Percentiles rank a stretch among this genome's conserved stretches.
These are phyloP conservation scores for Amphirosellinia nigrospora DNA, from an alignment of 495 filamentous ascomycete species.

Conservation along the genomic window DNA sequence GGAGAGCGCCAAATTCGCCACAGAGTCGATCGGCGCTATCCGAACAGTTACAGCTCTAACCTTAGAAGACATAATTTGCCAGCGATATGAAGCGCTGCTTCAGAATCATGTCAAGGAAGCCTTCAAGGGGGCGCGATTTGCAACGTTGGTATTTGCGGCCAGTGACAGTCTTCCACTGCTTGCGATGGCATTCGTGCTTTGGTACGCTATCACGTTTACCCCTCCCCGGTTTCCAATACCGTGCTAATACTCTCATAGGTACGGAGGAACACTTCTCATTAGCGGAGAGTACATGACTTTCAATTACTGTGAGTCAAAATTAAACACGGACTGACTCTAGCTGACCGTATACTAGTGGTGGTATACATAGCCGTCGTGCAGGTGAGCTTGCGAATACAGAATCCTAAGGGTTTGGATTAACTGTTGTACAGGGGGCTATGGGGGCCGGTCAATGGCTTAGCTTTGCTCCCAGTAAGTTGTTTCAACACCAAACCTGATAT, in stretches of 20 bases:
- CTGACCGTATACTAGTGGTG: slow-evolving; percentile 43
- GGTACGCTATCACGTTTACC: slow-evolving; percentile 50
- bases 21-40: slow-evolving; percentile 62
- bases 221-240: too few species aligned
- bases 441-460: slow-evolving; percentile 55
- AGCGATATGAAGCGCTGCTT: slow-evolving; percentile 57
- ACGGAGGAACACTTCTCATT: slow-evolving; percentile 51
- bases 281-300: slow-evolving; percentile 51
- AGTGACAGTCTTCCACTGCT: slow-evolving; percentile 59
- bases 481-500: neutral
- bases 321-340: neutral
- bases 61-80: slow-evolving; percentile 57
- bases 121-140: slow-evolving; percentile 56
- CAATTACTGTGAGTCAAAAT: slow-evolving; percentile 47
- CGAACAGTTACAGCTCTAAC: slow-evolving; percentile 63
- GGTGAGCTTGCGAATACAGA: slow-evolving; percentile 34
- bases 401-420: slow-evolving; percentile 18
- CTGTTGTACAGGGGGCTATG: slow-evolving; percentile 42
- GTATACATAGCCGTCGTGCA: slow-evolving; percentile 56
- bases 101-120: slow-evolving; percentile 57
- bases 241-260: slow-evolving; percentile 33
- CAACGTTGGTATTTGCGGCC: slow-evolving; percentile 57
- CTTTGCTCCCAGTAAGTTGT: slow-evolving; percentile 53
- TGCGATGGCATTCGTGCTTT: slow-evolving; percentile 62
- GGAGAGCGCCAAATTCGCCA: slow-evolving; percentile 62